phyloP scores from a whole-genome alignment of 345 rosid species.

The Eucalyptus microcorys region DNA sequence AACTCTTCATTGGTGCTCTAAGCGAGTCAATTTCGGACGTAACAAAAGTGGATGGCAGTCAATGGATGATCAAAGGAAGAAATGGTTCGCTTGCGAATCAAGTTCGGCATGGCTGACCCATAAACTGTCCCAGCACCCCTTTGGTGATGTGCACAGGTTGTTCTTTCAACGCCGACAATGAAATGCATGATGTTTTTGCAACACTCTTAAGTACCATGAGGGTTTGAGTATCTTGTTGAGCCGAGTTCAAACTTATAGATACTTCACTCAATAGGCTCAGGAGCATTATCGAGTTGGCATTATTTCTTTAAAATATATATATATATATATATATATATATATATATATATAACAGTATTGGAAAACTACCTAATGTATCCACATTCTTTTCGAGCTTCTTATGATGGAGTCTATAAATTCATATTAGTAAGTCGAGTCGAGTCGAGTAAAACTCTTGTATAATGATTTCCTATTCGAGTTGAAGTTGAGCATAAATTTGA shows the following conservation, averaged over 20 bases:
- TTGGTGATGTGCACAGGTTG: not conserved
- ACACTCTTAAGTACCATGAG: not conserved
- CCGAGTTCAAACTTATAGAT: not conserved
- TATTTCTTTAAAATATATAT: too few species aligned
- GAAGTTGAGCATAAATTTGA: not conserved
- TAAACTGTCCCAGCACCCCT: not conserved
- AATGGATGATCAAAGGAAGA: not conserved
- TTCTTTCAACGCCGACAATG: not conserved
- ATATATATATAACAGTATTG: rapidly evolving
- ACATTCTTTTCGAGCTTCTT: not conserved
- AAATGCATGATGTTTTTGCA: not conserved
- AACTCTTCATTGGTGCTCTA: not conserved
- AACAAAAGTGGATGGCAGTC: not conserved
- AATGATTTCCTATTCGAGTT: not conserved
- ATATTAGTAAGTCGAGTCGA: not conserved
- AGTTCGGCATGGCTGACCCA: not conserved
- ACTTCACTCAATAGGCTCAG: not conserved
- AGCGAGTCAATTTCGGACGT: rapidly evolving
- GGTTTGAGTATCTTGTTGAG: not conserved
- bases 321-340: too few species aligned
- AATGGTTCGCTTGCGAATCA: not conserved
- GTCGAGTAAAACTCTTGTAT: not conserved
- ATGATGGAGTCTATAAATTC: rapidly evolving
- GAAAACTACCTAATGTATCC: not conserved
- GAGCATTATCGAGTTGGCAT: not conserved